phyloP scores from a whole-genome alignment of 2,329 filamentous ascomycete species.

The Sclerotinia trifoliorum region DNA sequence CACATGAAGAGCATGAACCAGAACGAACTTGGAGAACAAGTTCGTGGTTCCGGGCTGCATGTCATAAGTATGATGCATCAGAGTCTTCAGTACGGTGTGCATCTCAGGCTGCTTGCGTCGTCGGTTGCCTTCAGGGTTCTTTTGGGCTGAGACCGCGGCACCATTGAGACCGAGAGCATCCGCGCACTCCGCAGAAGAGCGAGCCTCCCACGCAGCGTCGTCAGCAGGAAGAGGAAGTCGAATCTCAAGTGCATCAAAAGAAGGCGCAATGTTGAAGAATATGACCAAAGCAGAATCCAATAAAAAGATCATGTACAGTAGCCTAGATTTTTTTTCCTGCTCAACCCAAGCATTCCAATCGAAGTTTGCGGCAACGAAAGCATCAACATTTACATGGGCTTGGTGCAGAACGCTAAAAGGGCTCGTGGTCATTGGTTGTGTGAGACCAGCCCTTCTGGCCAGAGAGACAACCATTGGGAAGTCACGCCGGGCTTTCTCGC shows the following conservation, averaged over 20 bases:
- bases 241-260: constrained; percentile 64
- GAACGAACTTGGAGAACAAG: constrained; percentile 69
- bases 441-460: constrained; percentile 56
- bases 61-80: constrained; percentile 58
- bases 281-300: constrained; percentile 64
- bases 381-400: constrained; percentile 48
- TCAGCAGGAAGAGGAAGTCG: constrained; percentile 68
- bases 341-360: constrained; percentile 68
- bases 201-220: constrained; percentile 72
- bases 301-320: constrained; percentile 64
- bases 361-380: constrained; percentile 53
- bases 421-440: constrained; percentile 52
- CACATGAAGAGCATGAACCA: constrained; percentile 67
- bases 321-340: constrained; percentile 66
- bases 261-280: constrained; percentile 67
- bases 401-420: constrained; percentile 62
- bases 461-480: constrained; percentile 58
- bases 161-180: constrained; percentile 64
- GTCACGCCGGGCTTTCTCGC: constrained; percentile 59
- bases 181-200: constrained; percentile 57
- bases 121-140: constrained; percentile 62
- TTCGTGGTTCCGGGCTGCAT: constrained; percentile 68
- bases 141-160: constrained; percentile 50
- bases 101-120: constrained; percentile 64
- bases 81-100: constrained; percentile 57